A percentile compares a stretch with the other conserved stretches of the same genome.
These are phyloP conservation scores for Gaeumannomyces sp. DNA, from an alignment of 2,329 filamentous ascomycete species.

Conservation along the genomic window DNA sequence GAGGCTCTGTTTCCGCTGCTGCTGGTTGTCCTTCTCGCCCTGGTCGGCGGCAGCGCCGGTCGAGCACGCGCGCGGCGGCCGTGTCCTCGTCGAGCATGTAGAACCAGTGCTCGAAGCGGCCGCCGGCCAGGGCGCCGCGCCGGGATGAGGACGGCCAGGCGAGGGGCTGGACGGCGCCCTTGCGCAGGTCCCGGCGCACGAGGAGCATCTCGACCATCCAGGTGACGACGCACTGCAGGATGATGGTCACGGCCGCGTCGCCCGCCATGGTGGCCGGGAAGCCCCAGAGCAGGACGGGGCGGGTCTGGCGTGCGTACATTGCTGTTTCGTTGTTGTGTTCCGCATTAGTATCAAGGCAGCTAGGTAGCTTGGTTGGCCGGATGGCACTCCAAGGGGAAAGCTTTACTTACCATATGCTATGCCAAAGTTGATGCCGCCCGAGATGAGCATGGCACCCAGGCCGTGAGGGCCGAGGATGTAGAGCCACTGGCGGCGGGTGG, in stretches of 20 bases:
- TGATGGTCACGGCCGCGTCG: conserved; percentile 44
- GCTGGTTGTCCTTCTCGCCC: not conserved
- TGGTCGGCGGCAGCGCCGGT: not conserved
- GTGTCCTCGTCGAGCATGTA: conserved; percentile 31
- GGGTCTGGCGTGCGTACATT: conserved; percentile 35
- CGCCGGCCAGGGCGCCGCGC: conserved; percentile 23
- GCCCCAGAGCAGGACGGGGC: conserved; percentile 40
- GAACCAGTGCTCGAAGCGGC: conserved; percentile 36
- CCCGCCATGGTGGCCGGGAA: conserved; percentile 45
- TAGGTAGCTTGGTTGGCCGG: no score
- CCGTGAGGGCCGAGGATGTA: conserved; percentile 44
- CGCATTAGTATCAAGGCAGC: not conserved
- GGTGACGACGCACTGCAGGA: conserved; percentile 44
- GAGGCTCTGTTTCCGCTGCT: not conserved
- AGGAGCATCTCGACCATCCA: conserved; percentile 43
- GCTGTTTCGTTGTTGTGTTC: conserved; percentile 28
- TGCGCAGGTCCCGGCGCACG: conserved; percentile 40
- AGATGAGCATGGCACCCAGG: conserved; percentile 39
- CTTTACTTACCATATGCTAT: conserved; percentile 39
- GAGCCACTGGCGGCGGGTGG: conserved; percentile 38
- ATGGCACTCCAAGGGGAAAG: not conserved
- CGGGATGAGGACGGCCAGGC: conserved; percentile 27
- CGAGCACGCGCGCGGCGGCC: conserved; percentile 1
- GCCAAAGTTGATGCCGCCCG: conserved; percentile 45
- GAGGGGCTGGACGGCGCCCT: conserved; percentile 41